Percentiles rank a stretch among this genome's conserved stretches.
phyloP scores from a whole-genome alignment of 2,329 filamentous ascomycete species.

The Metarhizium sp. region DNA sequence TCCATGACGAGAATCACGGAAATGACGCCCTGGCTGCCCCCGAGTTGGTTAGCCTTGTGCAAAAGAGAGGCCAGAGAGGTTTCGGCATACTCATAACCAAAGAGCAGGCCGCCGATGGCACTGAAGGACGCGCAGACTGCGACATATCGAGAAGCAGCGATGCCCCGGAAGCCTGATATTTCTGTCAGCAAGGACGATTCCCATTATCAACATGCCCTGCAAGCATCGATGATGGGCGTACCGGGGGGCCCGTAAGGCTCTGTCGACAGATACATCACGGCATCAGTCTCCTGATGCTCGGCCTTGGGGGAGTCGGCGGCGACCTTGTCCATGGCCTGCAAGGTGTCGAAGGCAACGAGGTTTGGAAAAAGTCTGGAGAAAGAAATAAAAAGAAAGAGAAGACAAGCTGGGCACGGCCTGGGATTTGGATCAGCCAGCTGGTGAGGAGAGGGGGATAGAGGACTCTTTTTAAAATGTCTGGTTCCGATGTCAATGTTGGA shows the following conservation, averaged over 20 bases:
- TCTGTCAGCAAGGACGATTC: not conserved
- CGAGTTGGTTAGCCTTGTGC: not conserved
- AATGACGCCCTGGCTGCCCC: slow-evolving; percentile 27
- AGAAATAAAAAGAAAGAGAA: too few relatives aligned
- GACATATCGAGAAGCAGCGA: slow-evolving; percentile 22
- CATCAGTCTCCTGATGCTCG: slow-evolving; percentile 13
- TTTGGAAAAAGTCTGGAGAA: too few relatives aligned
- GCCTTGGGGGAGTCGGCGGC: slow-evolving; percentile 8
- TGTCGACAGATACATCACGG: slow-evolving; percentile 8
- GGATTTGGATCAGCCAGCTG: too few relatives aligned
- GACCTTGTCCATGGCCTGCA: slow-evolving; percentile 8
- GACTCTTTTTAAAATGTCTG: too few relatives aligned
- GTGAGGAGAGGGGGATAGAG: too few relatives aligned
- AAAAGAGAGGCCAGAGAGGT: too few relatives aligned
- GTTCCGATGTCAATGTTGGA: too few relatives aligned
- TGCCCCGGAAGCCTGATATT: slow-evolving; percentile 19
- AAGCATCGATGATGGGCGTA: slow-evolving; percentile 1
- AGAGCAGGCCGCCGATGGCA: slow-evolving; percentile 30
- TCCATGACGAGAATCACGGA: slow-evolving; percentile 27
- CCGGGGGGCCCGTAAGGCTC: slow-evolving; percentile 16
- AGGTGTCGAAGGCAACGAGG: not conserved
- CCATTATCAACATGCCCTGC: not conserved
- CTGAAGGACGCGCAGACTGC: slow-evolving; percentile 22
- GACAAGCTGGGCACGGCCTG: too few relatives aligned
- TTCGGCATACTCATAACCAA: slow-evolving; percentile 19